Conservation (phyloP, 129 eudicot species). For the Gnaphalium uliginosum region DNA sequence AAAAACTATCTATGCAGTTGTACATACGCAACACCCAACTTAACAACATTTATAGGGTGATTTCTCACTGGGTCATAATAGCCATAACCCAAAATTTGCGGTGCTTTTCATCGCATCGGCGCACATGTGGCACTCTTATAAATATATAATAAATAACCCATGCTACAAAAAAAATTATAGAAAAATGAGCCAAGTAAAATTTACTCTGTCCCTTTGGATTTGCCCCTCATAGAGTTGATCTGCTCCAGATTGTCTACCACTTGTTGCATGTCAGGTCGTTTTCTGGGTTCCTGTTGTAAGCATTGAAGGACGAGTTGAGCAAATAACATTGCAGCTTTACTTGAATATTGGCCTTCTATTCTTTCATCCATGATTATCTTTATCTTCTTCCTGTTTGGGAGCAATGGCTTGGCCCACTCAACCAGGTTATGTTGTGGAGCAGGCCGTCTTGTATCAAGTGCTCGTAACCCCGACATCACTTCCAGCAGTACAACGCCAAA, state of each 20-base stretch:
- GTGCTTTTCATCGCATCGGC: neutral
- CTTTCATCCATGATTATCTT: slow-evolving; percentile 62
- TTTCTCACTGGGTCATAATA: neutral
- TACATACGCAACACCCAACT: neutral
- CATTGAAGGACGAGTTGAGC: slow-evolving; percentile 73
- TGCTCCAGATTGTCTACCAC: slow-evolving; percentile 58
- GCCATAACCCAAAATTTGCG: neutral
- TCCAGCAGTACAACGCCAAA: slow-evolving; percentile 85
- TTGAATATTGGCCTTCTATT: slow-evolving; percentile 78
- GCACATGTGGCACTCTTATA: neutral
- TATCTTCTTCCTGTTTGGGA: slow-evolving; percentile 54
- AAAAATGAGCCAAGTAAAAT: slow-evolving; percentile 2
- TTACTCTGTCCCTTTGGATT: slow-evolving; percentile 24
- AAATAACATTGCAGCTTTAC: slow-evolving; percentile 51
- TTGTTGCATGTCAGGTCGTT: slow-evolving; percentile 72
- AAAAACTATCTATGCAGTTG: neutral
- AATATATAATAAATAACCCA: slow-evolving; percentile 27
- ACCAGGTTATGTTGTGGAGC: slow-evolving; percentile 52
- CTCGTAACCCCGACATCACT: slow-evolving; percentile 68
- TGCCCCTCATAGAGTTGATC: slow-evolving; percentile 48
- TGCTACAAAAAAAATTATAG: slow-evolving; percentile 15
- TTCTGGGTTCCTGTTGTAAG: slow-evolving; percentile 57
- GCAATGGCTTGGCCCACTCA: slow-evolving; percentile 65
- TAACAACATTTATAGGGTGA: neutral
- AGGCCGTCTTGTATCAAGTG: slow-evolving; percentile 56